Conservation (phyloP, 352 stramenopile genomes). For the Pythium rishiriense region DNA sequence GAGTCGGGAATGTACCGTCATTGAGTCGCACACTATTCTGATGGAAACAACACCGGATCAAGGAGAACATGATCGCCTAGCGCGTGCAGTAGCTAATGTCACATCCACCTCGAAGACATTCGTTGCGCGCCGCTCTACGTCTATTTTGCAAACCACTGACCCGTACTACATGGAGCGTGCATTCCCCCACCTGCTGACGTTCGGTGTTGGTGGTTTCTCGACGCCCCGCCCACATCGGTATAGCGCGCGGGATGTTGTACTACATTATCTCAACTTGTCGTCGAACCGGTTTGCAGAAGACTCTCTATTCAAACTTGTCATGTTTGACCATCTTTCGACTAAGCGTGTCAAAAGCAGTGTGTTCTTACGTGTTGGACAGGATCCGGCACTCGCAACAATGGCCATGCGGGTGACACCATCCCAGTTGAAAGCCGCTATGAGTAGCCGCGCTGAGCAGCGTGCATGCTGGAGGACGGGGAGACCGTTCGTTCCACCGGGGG, state of each 20-base stretch:
- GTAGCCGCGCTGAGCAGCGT: slow-evolving; percentile 9
- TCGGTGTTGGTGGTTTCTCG: slow-evolving; percentile 25
- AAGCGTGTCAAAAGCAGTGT: slow-evolving; percentile 23
- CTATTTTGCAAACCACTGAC: slow-evolving; percentile 17
- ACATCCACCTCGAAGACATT: neutral
- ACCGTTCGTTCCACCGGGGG: neutral
- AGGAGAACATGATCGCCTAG: slow-evolving; percentile 9
- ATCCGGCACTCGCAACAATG: slow-evolving; percentile 10
- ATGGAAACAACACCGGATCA: slow-evolving; percentile 18
- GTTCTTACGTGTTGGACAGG: slow-evolving; percentile 26
- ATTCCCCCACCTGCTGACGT: slow-evolving; percentile 24
- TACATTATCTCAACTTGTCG: slow-evolving; percentile 31
- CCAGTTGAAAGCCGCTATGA: slow-evolving; percentile 16
- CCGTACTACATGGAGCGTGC: slow-evolving; percentile 22
- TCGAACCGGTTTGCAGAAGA: slow-evolving; percentile 29
- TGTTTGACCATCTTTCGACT: slow-evolving; percentile 12
- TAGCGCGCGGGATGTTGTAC: slow-evolving; percentile 19
- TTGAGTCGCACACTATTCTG: slow-evolving; percentile 24
- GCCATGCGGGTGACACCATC: slow-evolving; percentile 18
- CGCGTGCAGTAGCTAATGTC: slow-evolving; percentile 6
- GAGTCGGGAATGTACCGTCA: neutral
- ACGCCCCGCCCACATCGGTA: slow-evolving; percentile 12
- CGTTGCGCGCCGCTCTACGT: slow-evolving; percentile 2
- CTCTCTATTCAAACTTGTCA: neutral
- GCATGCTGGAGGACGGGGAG: slow-evolving; percentile 7